Base-by-base conservation (phyloP, 2,329 filamentous ascomycete genomes). In the Dryadomyces quercivorus region DNA sequence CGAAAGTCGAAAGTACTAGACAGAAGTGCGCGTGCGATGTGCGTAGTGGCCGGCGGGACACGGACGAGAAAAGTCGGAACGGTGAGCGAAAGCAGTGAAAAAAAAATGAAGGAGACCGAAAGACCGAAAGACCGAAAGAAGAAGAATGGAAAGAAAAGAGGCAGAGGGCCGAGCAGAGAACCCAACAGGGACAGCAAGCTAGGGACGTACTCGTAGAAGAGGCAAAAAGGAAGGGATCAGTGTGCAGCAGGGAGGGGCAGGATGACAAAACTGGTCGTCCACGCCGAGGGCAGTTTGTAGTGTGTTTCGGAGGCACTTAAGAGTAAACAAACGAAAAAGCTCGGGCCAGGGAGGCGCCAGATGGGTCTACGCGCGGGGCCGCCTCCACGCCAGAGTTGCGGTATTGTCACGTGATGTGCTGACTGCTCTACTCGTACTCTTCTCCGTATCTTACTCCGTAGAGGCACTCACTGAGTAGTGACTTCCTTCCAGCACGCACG, bases 281-380 rank as follows among this genome's bases (percentile, higher is more conserved):
- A 31, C 26, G 26, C 26, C 4, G 26, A 5, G 26, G 4, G 36
- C 46, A 52, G 40, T 42, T 42, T 13, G 18, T 36, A 48, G 55
- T 54, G 50, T 38, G 50, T 54, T 56, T 56, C 46, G 45, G 53
- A 55, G 40, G 40, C 45, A 38, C 26, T 20, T 49, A 51, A 59
- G 57, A 60, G 59, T 61, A 61, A 61, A 61, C 59, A 61, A 61
- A 58, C 50, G 54, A 49, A 55, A 51, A 56, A 51, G 58, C 58
- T 60, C 53, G 57, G 58, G 51, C 58, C 58, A 56, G n/a, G 21
- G 26, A 53, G 49, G 22, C 44, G 43, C 31, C 13, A n/a, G 50
- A 22, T 40, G 42, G 40, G 51, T n/a, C 26, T 31, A 31, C 26
- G 26, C 26, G 26, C 26, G 26, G 26, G 26, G 26, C 26, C 26